Base-by-base conservation (phyloP, 108 stramenopile genomes). In the Cyclotella baltica region DNA sequence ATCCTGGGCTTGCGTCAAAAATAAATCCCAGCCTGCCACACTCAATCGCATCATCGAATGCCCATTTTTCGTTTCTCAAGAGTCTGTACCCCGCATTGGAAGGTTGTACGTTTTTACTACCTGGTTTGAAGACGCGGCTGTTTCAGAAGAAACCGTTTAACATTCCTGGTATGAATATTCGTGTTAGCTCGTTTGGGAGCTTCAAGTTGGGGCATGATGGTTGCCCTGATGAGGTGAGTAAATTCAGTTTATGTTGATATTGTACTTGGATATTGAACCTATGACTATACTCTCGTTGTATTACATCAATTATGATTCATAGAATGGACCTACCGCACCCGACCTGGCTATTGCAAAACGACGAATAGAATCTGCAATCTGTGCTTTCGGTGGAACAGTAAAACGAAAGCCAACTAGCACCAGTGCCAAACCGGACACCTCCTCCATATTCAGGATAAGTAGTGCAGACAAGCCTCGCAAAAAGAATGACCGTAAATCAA, bases 351-450 rank as follows among this genome's bases (percentile, higher is more conserved):
- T 89, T 59, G 93, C 90, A 9, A 78, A 72, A 47, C 83, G 84
- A 20, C 59, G 93, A 28, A 77, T 94, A 13, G 86, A 86, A 37
- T 76, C 85, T 22, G 86, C 93, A 10, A 84, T 94, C 27, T 88
- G 83, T 76, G 88, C 89, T 25, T 92, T 92, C 67, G 94, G 94
- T 23, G 94, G 94, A 4, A 76, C 73, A 35, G 61, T 85, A 27
- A 67, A 62, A n/a, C 62, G 75, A 35, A 46, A 47, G 34, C 29
- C 36, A 69, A 29, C 33, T 55, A 50, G 50, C 20, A 22, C 70
- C 20, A 22, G 56, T 20, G 43, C 63, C n/a, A 38, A 65, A n/a
- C 57, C 52, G 2, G 40, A 64, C 4, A 53, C 27, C n/a, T 68
- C 58, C 36, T 79, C 83, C 4, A 79, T 83, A 23, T 83, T 83